phyloP scores from a whole-genome alignment of 768 basidiomycete genomes.

The Boletellus emodensis region DNA sequence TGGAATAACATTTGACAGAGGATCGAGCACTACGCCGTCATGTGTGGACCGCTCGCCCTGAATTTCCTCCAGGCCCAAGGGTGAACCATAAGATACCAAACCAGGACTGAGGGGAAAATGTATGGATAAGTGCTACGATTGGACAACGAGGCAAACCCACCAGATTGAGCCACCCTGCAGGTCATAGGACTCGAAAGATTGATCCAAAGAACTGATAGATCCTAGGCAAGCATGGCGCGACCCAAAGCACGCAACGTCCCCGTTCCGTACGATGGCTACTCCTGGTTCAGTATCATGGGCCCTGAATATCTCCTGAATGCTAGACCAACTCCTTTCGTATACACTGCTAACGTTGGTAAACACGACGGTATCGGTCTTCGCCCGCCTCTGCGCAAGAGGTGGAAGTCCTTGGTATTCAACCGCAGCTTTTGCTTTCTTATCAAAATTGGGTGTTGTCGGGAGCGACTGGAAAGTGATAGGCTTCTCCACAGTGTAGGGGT shows the following conservation, averaged over 20 bases:
- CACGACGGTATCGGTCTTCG: conserved; percentile 39
- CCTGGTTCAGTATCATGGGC: conserved; percentile 15
- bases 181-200: conserved; percentile 44
- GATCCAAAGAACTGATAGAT: conserved; percentile 6
- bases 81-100: conserved; percentile 39
- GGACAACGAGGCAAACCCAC: conserved; percentile 28
- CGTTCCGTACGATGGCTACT: conserved; percentile 50
- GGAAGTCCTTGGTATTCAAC: conserved; percentile 68
- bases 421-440: conserved; percentile 55
- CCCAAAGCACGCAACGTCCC: conserved; percentile 54
- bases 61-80: conserved; percentile 57
- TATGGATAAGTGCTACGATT: neutral
- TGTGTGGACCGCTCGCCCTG: conserved; percentile 48
- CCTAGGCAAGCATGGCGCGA: conserved; percentile 24
- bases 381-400: conserved; percentile 48
- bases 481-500: conserved; percentile 50
- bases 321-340: conserved; percentile 33
- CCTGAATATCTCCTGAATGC: conserved; percentile 22
- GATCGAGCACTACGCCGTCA: conserved; percentile 53
- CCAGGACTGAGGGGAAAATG: conserved; percentile 38
- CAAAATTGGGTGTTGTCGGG: conserved; percentile 59
- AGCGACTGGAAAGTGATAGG: conserved; percentile 46
- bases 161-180: conserved; percentile 62
- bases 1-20: conserved; percentile 33
- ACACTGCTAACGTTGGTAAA: conserved; percentile 64